These are phyloP conservation scores for Cyberlindnera mycetangii DNA, from an alignment of 805 yeast species.

Conservation along the genomic window DNA sequence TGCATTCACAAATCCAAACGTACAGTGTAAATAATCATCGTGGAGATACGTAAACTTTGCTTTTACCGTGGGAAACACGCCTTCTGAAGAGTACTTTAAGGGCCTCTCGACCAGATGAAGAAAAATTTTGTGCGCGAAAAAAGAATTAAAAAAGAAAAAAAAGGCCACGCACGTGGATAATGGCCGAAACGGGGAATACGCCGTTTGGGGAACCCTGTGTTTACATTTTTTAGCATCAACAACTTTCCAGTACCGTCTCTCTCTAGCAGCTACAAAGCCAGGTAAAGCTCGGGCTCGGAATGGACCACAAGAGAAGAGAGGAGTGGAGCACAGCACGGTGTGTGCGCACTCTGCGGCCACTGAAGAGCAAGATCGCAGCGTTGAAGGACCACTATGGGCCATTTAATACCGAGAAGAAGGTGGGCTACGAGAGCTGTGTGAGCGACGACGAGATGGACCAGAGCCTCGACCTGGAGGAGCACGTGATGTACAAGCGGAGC, in stretches of 20 bases:
- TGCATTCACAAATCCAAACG: too few relatives aligned
- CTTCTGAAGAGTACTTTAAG: too few relatives aligned
- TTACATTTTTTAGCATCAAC: neutral
- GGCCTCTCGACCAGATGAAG: too few relatives aligned
- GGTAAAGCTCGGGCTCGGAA: neutral
- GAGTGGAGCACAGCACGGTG: slow-evolving; percentile 12
- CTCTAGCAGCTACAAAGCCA: neutral
- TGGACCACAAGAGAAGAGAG: neutral
- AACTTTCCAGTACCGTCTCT: neutral
- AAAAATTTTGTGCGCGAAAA: slow-evolving; percentile 11
- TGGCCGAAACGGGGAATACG: neutral
- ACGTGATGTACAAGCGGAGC: slow-evolving; percentile 6
- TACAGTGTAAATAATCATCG: slow-evolving; percentile 17
- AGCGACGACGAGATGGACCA: slow-evolving; percentile 5
- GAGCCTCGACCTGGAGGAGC: slow-evolving; percentile 12
- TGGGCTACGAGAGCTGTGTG: too few relatives aligned
- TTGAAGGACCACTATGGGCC: slow-evolving; percentile 5
- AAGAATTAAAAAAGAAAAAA: neutral
- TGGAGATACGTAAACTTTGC: slow-evolving; percentile 1
- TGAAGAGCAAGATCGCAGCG: slow-evolving; percentile 15
- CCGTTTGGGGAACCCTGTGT: neutral
- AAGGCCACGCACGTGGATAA: too few relatives aligned
- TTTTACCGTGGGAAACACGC: too few relatives aligned
- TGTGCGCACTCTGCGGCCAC: slow-evolving; percentile 15
- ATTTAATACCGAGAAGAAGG: too few relatives aligned